Base-by-base conservation (phyloP, 345 rosid species). In the Gossypioides kirkii region DNA sequence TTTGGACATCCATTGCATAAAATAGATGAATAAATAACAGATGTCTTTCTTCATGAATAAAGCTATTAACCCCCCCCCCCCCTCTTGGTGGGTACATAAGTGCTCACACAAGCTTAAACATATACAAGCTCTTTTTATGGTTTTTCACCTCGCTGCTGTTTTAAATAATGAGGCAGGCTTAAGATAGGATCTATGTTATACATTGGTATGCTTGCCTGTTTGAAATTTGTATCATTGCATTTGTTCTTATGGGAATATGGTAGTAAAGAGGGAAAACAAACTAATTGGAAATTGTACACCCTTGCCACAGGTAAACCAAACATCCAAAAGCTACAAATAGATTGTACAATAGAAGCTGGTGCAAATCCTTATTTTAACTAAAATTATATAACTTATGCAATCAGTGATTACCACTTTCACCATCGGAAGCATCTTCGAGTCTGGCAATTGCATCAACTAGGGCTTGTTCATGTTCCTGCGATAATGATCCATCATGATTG, bases 361-460 rank as follows among this genome's bases (percentile, higher is more conserved):
- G 63, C 76, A 49, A 4, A 32, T 78, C 76, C 76, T 79, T 61
- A 66, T 79, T 62, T 55, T 74, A 73, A 18, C 63, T 63, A 32
- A 32, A 32, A 74, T 69, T 74, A 80, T 77, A 70, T 72, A 79
- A 80, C 82, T 74, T 78, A 77, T 80, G 83, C 68, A 85, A 74
- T 88, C 77, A 87, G 88, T 84, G 82, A 88, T 91, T 93, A 89
- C 98, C 99, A 67, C 98, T 95, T 87, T 92, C 98, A 79, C 94
- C 97, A 52, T 93, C 99, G 78, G 98, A 91, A 61, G 94, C 91
- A 77, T 90, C 97, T 84, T 91, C 94, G 43, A 95, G 96, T 85
- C 82, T 88, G 10, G 98, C 89, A 69, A 95, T 95, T 43, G 98
- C 99, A 36, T 87, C 89, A 14, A 91, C 75, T 65, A 96, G 91